A percentile compares a stretch with the other conserved stretches of the same genome.
Conservation (phyloP, 1,139 yeast species). For the Candida buenavistaensis region DNA sequence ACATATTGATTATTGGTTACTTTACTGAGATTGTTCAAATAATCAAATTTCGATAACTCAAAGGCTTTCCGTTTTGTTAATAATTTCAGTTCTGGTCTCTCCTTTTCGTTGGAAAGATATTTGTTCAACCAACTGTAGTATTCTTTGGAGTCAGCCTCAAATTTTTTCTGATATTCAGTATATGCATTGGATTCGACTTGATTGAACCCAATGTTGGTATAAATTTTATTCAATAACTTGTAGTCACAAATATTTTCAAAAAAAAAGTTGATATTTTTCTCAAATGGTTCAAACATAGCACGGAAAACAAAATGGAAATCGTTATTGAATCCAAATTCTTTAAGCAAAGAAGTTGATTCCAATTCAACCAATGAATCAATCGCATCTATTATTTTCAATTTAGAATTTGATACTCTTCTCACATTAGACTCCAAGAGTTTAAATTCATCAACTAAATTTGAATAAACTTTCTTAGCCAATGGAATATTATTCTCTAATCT, state of each 20-base stretch:
- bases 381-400: constrained; percentile 25
- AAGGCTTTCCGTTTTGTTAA: constrained; percentile 59
- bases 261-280: constrained; percentile 31
- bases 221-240: constrained; percentile 17
- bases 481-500: constrained; percentile 57
- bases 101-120: constrained; percentile 65
- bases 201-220: constrained; percentile 9
- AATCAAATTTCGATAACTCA: constrained; percentile 71
- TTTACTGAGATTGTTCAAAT: constrained; percentile 62
- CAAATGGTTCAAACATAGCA: constrained; percentile 34
- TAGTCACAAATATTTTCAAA: constrained; percentile 32
- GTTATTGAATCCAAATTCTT: constrained; percentile 23
- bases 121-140: constrained; percentile 75
- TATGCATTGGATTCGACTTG: constrained; percentile 11
- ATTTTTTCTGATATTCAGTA: constrained; percentile 45
- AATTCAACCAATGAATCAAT: constrained; percentile 21
- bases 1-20: constrained; percentile 52
- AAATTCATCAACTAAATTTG: constrained; percentile 35
- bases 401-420: constrained; percentile 21
- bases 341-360: constrained; percentile 22
- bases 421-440: constrained; percentile 27
- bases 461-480: constrained; percentile 42
- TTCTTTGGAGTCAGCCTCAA: constrained; percentile 72
- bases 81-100: constrained; percentile 62
- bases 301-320: constrained; percentile 21